Conservation (phyloP, 1,284 basidiomycete species). For the Pulchroboletus neoregius region DNA sequence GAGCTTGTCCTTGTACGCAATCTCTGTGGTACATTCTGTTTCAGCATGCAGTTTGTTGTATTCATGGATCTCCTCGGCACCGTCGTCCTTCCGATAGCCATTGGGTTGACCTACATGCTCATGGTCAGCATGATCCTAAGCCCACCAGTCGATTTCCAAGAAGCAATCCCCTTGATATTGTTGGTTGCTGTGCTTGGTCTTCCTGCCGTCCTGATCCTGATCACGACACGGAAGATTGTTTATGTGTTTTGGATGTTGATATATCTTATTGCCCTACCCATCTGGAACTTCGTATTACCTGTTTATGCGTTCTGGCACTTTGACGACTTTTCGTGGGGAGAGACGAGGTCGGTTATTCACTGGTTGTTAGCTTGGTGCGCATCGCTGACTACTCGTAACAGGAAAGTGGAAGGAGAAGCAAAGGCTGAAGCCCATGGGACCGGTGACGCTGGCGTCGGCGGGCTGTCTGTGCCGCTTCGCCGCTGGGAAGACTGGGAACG, state of each 20-base stretch:
- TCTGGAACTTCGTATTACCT: constrained; percentile 95
- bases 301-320: constrained; percentile 99
- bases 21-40: constrained; percentile 93
- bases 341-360: constrained; percentile 70
- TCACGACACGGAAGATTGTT: constrained; percentile 91
- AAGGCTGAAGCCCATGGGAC: constrained; percentile 76
- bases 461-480: constrained; percentile 76
- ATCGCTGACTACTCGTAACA: constrained; percentile 34
- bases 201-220: constrained; percentile 87
- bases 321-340: constrained; percentile 99
- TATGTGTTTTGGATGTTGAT: constrained; percentile 99
- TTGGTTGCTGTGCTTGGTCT: constrained; percentile 90
- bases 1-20: constrained; percentile 97
- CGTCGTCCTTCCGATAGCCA: constrained; percentile 92
- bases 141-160: constrained; percentile 83
- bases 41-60: constrained; percentile 97
- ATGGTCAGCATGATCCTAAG: constrained; percentile 77
- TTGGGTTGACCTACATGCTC: constrained; percentile 86
- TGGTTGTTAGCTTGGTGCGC: constrained; percentile 2
- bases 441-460: constrained; percentile 55
- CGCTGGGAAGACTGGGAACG: constrained; percentile 99
- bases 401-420: constrained; percentile 90
- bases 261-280: constrained; percentile 87
- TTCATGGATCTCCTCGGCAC: constrained; percentile 99
- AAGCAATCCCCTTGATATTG: constrained; percentile 92